Evolutionary conservation across 306 rosid genomes (phyloP), one percentile per base, ranked within the genome.

Genomic region (Corylus heterophylla): DNA sequence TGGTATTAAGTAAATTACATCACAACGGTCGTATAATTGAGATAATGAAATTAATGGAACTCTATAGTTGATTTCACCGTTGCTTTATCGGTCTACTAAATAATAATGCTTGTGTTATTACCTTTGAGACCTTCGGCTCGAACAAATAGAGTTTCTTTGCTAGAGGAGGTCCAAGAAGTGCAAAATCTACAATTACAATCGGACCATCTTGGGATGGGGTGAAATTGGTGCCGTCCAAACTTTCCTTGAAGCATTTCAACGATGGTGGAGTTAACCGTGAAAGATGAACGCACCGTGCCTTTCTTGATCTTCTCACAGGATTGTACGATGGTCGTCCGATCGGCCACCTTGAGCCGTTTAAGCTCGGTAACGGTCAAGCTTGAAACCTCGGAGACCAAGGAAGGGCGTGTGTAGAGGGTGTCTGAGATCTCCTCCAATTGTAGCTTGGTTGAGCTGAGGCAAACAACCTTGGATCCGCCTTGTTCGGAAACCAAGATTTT

Each of bases 171-270:
- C 94, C 97, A 93, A 81, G 84, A 68, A 7, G 83, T 86, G 75
- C 99, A 96, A 8, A 86, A 58, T 66, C 87, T 75, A 74, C 99
- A 96, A 73, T 90, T 92, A 71, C 99, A 96, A 51, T 96, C 99
- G 0, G 99, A 96, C 99, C 99, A 96, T 35, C 99, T 82, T 3
- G 97, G 83, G 31, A 74, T 82, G 3, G 84, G 89, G 29, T 78
- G 88, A 5, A 37, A 51, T 7, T 77, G 78, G 2, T 78, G 76
- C 13, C 85, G 86, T 2, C 87, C 80, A 25, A 89, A 79, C 85
- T 90, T 92, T 0, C 90, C 97, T 52, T 90, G 87, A 67, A 95
- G 92, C 97, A 95, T 93, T 78, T 93, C 94, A 5, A 95, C 88
- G 8, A 93, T 80, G 81, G 92, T 88, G 31, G 90, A 89, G 82